These are phyloP conservation scores for Fusarium graminum DNA, from an alignment of 2,329 filamentous ascomycete species.

Conservation along the genomic window DNA sequence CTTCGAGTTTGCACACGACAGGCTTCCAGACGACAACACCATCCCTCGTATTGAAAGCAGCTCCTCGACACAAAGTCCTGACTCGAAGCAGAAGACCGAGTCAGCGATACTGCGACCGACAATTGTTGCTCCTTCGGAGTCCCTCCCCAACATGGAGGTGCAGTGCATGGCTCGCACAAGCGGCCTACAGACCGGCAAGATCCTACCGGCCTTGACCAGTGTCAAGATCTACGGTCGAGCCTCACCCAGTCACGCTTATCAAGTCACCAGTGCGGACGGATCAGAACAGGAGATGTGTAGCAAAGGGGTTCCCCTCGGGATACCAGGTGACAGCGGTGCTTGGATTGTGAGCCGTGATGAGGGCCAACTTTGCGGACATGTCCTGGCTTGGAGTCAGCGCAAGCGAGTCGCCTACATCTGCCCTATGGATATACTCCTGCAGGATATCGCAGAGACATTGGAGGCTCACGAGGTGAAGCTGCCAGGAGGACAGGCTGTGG, in stretches of 20 bases:
- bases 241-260: conserved; percentile 80
- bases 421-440: conserved; percentile 90
- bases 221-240: conserved; percentile 89
- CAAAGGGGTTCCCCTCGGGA: conserved; percentile 63
- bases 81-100: conserved; percentile 40
- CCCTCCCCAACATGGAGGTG: conserved; percentile 80
- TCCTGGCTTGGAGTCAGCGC: conserved; percentile 86
- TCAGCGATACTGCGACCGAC: conserved; percentile 63
- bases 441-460: conserved; percentile 85
- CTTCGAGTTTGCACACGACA: conserved; percentile 80
- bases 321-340: conserved; percentile 91
- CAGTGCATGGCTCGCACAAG: conserved; percentile 91
- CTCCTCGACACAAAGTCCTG: conserved; percentile 26
- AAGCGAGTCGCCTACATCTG: conserved; percentile 91
- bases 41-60: conserved; percentile 62
- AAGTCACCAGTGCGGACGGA: conserved; percentile 62
- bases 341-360: conserved; percentile 87
- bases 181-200: conserved; percentile 82
- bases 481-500: conserved; percentile 68
- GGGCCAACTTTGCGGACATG: conserved; percentile 89
- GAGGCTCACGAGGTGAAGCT: conserved; percentile 78
- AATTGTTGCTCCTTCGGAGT: conserved; percentile 69
- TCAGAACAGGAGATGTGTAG: conserved; percentile 33
- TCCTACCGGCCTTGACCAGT: conserved; percentile 81
- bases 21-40: conserved; percentile 78